Conservation (phyloP, 495 filamentous ascomycete species). For the Penicillium fimorum region DNA sequence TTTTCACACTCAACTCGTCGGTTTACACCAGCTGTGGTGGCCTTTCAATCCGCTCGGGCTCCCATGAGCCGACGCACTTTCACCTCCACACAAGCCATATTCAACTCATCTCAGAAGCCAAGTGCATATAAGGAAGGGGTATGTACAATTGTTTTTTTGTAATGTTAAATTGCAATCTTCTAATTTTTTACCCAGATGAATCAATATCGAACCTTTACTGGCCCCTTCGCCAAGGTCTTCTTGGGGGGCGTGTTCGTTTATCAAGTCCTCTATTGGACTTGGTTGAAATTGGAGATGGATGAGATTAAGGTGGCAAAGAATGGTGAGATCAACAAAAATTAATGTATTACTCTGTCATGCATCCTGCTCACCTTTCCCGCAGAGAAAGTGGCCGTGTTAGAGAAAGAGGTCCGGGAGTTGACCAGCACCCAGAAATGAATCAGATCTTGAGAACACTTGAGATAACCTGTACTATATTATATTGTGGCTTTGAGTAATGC, state of each 20-base stretch:
- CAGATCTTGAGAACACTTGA: not conserved
- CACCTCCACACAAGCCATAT: constrained; percentile 17
- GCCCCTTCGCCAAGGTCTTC: constrained; percentile 81
- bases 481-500: not conserved
- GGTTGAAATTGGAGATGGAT: constrained; percentile 81
- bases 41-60: constrained; percentile 1
- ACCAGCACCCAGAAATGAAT: constrained; percentile 32
- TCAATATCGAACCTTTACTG: constrained; percentile 77
- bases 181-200: constrained; percentile 45
- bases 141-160: constrained; percentile 5
- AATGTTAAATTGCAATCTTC: not conserved
- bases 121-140: constrained; percentile 31
- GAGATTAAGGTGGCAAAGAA: constrained; percentile 64
- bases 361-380: not conserved
- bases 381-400: constrained; percentile 45
- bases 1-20: constrained; percentile 16
- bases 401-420: constrained; percentile 44
- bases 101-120: constrained; percentile 21
- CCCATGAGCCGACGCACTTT: constrained; percentile 11
- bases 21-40: not conserved
- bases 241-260: constrained; percentile 85
- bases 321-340: constrained; percentile 32
- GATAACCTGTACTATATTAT: constrained; percentile 14
- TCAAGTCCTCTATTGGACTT: constrained; percentile 79
- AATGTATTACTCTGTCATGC: not conserved